phyloP scores from a whole-genome alignment of 2,329 filamentous ascomycete genomes.

The Cladosporium sp. region DNA sequence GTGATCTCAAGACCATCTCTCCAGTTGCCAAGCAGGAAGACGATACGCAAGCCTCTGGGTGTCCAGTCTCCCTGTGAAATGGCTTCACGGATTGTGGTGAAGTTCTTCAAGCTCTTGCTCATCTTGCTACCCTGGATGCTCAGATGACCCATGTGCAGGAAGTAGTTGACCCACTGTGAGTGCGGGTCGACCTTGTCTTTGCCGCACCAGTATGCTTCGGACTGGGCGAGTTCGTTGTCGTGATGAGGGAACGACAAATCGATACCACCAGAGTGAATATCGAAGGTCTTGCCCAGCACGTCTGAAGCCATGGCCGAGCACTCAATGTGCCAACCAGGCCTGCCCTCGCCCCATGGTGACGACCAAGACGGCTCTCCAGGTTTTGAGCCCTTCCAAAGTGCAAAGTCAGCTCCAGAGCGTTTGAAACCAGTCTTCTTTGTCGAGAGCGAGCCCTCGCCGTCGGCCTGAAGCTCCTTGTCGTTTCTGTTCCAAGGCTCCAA shows the following conservation, averaged over 20 bases:
- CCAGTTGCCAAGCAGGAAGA: constrained; percentile 85
- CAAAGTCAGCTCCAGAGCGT: constrained; percentile 76
- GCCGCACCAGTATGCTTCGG: constrained; percentile 70
- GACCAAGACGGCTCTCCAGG: constrained; percentile 87
- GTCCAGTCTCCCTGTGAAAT: constrained; percentile 67
- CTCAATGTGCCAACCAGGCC: constrained; percentile 96
- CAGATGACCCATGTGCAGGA: constrained; percentile 90
- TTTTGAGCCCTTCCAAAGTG: constrained; percentile 89
- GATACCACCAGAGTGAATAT: constrained; percentile 89
- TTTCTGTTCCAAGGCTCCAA: constrained; percentile 80
- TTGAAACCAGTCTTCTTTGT: constrained; percentile 56
- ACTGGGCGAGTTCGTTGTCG: constrained; percentile 88
- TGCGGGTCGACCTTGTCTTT: constrained; percentile 26
- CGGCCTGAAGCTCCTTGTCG: constrained; percentile 75
- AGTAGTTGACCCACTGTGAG: constrained; percentile 86
- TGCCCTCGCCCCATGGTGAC: constrained; percentile 78
- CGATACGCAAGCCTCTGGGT: constrained; percentile 71
- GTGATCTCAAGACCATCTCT: constrained; percentile 89
- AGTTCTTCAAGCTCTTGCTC: constrained; percentile 94
- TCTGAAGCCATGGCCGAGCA: constrained; percentile 94
- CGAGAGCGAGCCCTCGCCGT: constrained; percentile 79
- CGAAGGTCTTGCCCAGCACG: constrained; percentile 76
- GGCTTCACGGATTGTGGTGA: constrained; percentile 85
- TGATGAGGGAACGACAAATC: constrained; percentile 90
- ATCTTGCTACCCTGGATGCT: constrained; percentile 89